A percentile compares a stretch with the other conserved stretches of the same genome.
These are phyloP conservation scores for Murraya paniculata DNA, from an alignment of 345 rosid genomes.

Conservation along the genomic window DNA sequence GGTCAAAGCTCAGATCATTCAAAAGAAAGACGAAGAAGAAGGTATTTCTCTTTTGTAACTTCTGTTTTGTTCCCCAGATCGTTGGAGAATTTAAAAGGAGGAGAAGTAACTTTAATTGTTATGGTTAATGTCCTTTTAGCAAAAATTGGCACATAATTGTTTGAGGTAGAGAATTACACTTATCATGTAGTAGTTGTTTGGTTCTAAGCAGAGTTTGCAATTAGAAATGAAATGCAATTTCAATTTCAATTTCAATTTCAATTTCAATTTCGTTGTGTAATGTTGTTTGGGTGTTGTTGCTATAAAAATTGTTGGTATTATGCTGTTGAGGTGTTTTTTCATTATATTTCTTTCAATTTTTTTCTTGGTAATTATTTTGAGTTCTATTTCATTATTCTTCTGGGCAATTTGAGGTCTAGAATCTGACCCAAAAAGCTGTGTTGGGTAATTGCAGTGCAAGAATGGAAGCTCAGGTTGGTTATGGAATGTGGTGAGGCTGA, in stretches of 20 bases:
- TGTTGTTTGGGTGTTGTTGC: neutral
- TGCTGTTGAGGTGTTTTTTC: neutral
- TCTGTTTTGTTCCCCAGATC: neutral
- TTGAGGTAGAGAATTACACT: neutral
- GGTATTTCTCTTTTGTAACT: conserved; percentile 36
- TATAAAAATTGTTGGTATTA: neutral
- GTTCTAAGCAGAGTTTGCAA: neutral
- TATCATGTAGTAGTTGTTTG: neutral
- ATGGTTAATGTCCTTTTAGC: neutral
- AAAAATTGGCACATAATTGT: neutral
- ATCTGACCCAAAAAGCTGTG: neutral
- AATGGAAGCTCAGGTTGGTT: conserved; percentile 64
- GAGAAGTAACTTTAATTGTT: neutral
- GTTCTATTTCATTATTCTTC: neutral
- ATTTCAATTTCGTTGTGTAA: no score
- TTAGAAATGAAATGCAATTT: neutral
- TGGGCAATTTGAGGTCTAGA: neutral
- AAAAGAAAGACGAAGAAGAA: conserved; percentile 70
- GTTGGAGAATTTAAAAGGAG: neutral
- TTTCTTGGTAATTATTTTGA: neutral
- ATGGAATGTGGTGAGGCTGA: conserved; percentile 71
- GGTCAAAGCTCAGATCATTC: conserved; percentile 86
- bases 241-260: no score
- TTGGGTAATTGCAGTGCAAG: conserved; percentile 40
- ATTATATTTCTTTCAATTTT: neutral